Evolutionary conservation across 2,329 filamentous ascomycete genomes (phyloP).

Genomic region (Xylaria digitata): DNA sequence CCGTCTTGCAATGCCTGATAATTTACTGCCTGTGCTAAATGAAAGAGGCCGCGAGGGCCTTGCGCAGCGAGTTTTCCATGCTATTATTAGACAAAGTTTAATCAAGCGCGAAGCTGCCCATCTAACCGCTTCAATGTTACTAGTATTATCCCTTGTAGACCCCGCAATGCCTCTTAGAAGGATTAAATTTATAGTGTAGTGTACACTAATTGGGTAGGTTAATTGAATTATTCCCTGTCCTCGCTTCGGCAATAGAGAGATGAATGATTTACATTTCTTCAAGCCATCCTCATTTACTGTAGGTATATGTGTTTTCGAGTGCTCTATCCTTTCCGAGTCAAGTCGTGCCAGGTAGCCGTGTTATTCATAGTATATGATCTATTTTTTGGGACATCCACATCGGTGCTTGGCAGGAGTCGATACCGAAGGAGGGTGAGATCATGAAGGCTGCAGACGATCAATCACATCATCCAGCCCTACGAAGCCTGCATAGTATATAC

Average conservation of each 20-base stretch:
- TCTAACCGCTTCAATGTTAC: not conserved
- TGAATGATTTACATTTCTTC: too few relatives aligned
- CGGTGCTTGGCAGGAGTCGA: conserved; percentile 21
- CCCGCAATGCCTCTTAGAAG: conserved; percentile 1
- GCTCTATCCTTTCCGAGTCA: not conserved
- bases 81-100: conserved; percentile 28
- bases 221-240: not conserved
- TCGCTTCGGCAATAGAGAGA: too few relatives aligned
- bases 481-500: not conserved
- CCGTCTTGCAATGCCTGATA: not conserved
- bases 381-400: not conserved
- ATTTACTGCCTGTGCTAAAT: not conserved
- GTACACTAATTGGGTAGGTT: not conserved
- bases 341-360: not conserved
- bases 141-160: conserved; percentile 3
- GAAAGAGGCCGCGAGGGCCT: not conserved
- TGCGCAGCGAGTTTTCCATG: not conserved
- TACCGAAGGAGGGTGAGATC: conserved; percentile 1
- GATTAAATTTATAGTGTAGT: too few relatives aligned
- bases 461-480: conserved; percentile 19
- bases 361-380: not conserved
- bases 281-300: too few relatives aligned
- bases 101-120: not conserved
- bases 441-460: conserved; percentile 3
- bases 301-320: too few relatives aligned